Base-by-base conservation (phyloP, 176 grass and related monocot genomes). In the Cenchrus fungigraminus region DNA sequence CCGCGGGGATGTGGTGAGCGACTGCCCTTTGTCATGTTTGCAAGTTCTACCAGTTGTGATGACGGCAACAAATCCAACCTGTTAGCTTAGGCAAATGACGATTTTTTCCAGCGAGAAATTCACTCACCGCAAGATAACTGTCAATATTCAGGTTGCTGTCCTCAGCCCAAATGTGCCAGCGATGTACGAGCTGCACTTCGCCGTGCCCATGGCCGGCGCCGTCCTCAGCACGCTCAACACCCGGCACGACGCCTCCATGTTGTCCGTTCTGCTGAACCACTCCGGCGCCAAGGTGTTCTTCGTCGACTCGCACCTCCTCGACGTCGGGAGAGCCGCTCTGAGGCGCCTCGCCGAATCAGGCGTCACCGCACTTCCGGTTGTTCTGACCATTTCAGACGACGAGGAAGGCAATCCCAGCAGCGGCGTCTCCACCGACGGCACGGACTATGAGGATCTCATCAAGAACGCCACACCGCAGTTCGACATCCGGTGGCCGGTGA, bases 201-300 rank as follows among this genome's bases (percentile, higher is more conserved):
- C 68, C 32, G 87, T 92, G 22, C 84, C 90, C 25, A 89, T 92
- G 87, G 62, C 90, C 12, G 84, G 91, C 10, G 91, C 71, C 0
- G 65, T 92, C 43, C 76, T 90, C 29, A 87, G 87, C 71, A 71
- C 84, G 15, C 37, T 92, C 2, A 92, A 86, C 71, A 81, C 87
- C 3, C 65, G 84, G 37, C 65, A 82, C 17, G 77, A 84, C 58
- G 77, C 31, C 29, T 43, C 15, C 57, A 77, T 90, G 87, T 11
- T 87, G 16, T 79, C 87, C 31, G 9, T 42, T 0, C 72, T 87
- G 0, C 63, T 92, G 5, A 61, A 64, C 25, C 91, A 79, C 66
- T 92, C 84, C 19, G 80, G 57, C 42, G 87, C 91, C 63, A 92
- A 90, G 77, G 75, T 92, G n/a, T 73, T 92, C 58, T 47, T 92